These are phyloP conservation scores for Excoecaria cochinchinensis DNA, from an alignment of 345 rosid species.

Conservation along the genomic window DNA sequence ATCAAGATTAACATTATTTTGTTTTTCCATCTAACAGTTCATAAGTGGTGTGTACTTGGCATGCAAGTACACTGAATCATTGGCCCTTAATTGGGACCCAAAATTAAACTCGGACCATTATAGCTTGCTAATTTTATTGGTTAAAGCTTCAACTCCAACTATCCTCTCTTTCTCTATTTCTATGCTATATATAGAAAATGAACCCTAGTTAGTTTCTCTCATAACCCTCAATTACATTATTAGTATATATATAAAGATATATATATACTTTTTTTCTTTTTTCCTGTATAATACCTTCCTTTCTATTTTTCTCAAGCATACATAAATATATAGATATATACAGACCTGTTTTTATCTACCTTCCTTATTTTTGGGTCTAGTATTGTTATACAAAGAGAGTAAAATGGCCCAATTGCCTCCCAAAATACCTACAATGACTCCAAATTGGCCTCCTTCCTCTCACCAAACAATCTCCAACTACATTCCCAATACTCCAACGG, in stretches of 20 bases:
- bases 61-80: too few species aligned
- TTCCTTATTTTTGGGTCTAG: neutral
- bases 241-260: neutral
- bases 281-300: neutral
- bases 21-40: too few species aligned
- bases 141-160: too few species aligned
- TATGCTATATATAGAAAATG: too few species aligned
- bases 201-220: neutral
- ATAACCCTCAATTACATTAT: neutral
- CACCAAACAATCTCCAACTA: conserved; percentile 42
- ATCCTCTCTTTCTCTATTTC: too few species aligned
- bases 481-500: conserved; percentile 2
- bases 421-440: conserved; percentile 31
- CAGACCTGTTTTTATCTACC: neutral
- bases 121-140: too few species aligned
- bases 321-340: neutral
- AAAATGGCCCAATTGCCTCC: conserved; percentile 26
- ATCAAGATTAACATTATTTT: too few species aligned
- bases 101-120: too few species aligned
- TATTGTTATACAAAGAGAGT: neutral
- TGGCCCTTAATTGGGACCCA: too few species aligned
- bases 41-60: too few species aligned
- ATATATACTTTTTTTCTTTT: too few species aligned
- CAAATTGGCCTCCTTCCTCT: conserved; percentile 29
- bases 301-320: neutral